Percentiles rank a stretch among this genome's conserved stretches.
Conservation (phyloP, 2,329 filamentous ascomycete genomes). For the Aspergillus sp. region DNA sequence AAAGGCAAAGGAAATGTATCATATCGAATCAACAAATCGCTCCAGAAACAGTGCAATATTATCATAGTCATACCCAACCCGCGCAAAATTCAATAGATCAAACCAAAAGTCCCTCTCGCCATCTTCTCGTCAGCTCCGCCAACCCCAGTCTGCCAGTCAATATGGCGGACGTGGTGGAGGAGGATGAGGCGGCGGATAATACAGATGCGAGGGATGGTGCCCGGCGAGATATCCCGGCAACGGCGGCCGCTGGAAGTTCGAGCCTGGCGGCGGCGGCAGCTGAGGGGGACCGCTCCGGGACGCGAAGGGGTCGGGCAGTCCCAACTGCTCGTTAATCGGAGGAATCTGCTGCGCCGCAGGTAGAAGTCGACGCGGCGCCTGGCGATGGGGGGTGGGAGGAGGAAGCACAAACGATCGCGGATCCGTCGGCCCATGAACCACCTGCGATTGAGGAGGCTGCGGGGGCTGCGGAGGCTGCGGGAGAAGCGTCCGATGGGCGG, state of each 20-base stretch:
- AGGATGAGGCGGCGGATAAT: slow-evolving; percentile 21
- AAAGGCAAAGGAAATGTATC: too few relatives aligned
- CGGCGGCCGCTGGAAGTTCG: slow-evolving; percentile 36
- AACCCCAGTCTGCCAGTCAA: slow-evolving; percentile 1
- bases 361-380: slow-evolving; percentile 37
- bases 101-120: neutral
- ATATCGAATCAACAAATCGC: neutral
- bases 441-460: slow-evolving; percentile 11
- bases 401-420: slow-evolving; percentile 31
- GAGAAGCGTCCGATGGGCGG: slow-evolving; percentile 30
- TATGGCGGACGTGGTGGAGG: slow-evolving; percentile 21
- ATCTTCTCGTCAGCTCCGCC: too few relatives aligned
- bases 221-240: slow-evolving; percentile 28
- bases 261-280: slow-evolving; percentile 41
- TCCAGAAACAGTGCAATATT: neutral
- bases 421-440: slow-evolving; percentile 30
- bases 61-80: neutral
- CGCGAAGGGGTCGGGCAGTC: slow-evolving; percentile 39
- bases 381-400: slow-evolving; percentile 25
- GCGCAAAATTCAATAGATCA: too few relatives aligned
- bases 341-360: slow-evolving; percentile 35
- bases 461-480: slow-evolving; percentile 20
- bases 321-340: slow-evolving; percentile 31
- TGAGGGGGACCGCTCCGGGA: slow-evolving; percentile 36
- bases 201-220: slow-evolving; percentile 22